Base-by-base conservation (phyloP, 2,329 filamentous ascomycete genomes). In the Pseudonectria buxi region DNA sequence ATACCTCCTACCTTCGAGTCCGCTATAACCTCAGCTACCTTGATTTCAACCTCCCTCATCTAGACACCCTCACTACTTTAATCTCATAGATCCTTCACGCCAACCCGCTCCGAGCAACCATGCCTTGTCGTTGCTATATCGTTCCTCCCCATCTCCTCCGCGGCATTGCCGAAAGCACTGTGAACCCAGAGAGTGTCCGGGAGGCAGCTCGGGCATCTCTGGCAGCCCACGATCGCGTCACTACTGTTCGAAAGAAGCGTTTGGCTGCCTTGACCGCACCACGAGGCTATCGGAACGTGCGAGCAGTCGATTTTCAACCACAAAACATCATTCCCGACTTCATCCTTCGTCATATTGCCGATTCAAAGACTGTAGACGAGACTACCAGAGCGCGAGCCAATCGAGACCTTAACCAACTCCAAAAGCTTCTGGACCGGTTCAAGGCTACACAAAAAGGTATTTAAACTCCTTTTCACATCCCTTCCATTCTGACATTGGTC, bases 61-160 rank as follows among this genome's bases (percentile, higher is more conserved):
- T n/a, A n/a, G n/a, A n/a, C n/a, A n/a, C n/a, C n/a, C n/a, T n/a
- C n/a, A n/a, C n/a, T n/a, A n/a, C n/a, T n/a, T n/a, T n/a, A n/a
- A n/a, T n/a, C n/a, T n/a, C n/a, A n/a, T n/a, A n/a, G n/a, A 22
- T 22, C 18, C 5, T 22, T 22, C 5, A 22, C 18, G 9, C 5
- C 18, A 22, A 6, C 18, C 18, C 9, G 5, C 18, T 6, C 18
- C 18, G 18, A 22, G 18, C 14, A 35, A 40, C 3, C 31, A 47
- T 47, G 44, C 35, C 44, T 26, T 41, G 43, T 33, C 51, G 47
- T 37, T 68, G 64, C 50, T 63, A 55, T 39, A 61, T 69, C 37
- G 61, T 71, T 4, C 68, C 68, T 14, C 68, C 68, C 14, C 64
- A 72, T 37, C 57, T 72, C 10, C 58, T 72, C 14, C 55, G 49